Base-by-base conservation (phyloP, 2,329 filamentous ascomycete species). In the Aureobasidium musti region DNA sequence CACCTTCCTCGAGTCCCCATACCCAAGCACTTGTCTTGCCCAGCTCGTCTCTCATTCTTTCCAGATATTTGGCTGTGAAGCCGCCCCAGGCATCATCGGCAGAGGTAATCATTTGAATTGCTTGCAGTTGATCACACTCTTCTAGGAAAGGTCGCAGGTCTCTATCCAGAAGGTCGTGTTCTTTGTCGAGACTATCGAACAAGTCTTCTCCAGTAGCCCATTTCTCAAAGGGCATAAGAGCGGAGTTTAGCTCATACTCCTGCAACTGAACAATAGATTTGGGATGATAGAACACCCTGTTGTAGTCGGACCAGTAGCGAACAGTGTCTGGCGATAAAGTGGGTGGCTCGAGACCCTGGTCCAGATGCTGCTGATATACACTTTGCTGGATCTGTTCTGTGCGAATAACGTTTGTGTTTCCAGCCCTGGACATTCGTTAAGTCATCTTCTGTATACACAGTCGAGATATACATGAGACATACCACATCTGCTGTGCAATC, bases 251-350 rank as follows among this genome's bases (percentile, higher is more conserved):
- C 75, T 96, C 91, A 74, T 91, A 96, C 73, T 97, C 92, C 74
- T 90, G 90, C 17, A 98, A 82, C 75, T 96, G 93, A 11, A 96
- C 83, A 64, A 97, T 86, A 14, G 92, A 97, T 65, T 86, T 87
- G 10, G 95, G 95, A 75, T 98, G 93, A 75, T 91, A 97, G 78
- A 88, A 99, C n/a, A 95, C 86, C 30, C 92, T 87, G 71, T 91
- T 96, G 78, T 92, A 98, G 77, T 99, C 95, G 37, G 92, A 96
- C 94, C 95, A 99, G 79, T 95, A 98, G 64, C 92, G 87, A n/a
- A 98, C 90, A 13, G 86, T 85, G 7, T 87, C 85, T 1, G 87
- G 82, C 1, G 84, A 89, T 23, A 97, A 83, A 63, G 82, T 79
- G 0, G 90, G 85, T 6, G 88, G 83, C 3, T 85, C 77, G 5